Evolutionary conservation across 2,329 filamentous ascomycete genomes (phyloP), one percentile per base, ranked within the genome.

Genomic region (Alternaria sp.): DNA sequence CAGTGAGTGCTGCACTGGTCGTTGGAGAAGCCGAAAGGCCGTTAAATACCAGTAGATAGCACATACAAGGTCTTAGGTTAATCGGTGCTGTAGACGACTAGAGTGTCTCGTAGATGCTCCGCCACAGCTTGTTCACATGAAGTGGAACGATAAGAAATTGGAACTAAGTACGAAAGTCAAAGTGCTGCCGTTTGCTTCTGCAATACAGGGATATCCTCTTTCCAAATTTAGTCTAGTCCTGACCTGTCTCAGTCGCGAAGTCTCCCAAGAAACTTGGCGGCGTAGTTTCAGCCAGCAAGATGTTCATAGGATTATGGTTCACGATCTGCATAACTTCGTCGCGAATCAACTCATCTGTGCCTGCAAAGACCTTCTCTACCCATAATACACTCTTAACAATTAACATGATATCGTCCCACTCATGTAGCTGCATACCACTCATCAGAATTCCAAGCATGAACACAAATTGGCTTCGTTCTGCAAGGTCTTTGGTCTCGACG

Each of bases 311-410:
- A 34, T 51, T 52, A 16, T 65, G 64, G n/a, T 54, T 49, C 5
- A 69, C 47, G 44, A 71, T 68, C 5, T 66, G 48, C 66, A 75
- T 64, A 18, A 75, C 69, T 34, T 73, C 71, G 20, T 71, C 64
- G n/a, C 63, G 60, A 24, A 76, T 63, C 36, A 65, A 42, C 5
- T 68, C 62, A 14, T 75, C 70, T 20, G 62, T 71, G 11, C 65
- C 63, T 36, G 48, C 57, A 57, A 69, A 74, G 9, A 75, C 57
- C n/a, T 54, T 59, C 8, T 76, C 73, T 11, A 72, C 67, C 73
- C 74, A 76, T n/a, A 75, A 34, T 6, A 76, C 69, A 18, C 58
- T 52, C 42, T 74, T 73, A 6, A 75, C 63, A 20, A 71, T 48
- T 7, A 57, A n/a, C 61, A 76, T 63, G 12, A 75, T 39, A 8